These are phyloP conservation scores for Scenedesmus sp. DNA, from an alignment of 163 green algal species.

Conservation along the genomic window DNA sequence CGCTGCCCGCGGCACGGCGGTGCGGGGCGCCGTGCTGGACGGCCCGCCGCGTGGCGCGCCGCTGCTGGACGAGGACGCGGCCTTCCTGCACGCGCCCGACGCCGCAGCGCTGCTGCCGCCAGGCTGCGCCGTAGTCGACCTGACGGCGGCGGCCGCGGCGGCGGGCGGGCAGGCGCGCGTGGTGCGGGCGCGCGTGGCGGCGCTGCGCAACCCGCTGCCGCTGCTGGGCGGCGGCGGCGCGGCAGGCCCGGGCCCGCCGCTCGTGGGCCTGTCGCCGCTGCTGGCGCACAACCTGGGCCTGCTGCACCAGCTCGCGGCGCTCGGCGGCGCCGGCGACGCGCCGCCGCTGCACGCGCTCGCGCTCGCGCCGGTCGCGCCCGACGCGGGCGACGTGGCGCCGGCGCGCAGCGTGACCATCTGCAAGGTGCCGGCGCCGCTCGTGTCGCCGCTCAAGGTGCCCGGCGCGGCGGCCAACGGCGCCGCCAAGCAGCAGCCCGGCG, in stretches of 20 bases:
- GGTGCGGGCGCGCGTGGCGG: not conserved
- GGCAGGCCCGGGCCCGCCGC: not conserved
- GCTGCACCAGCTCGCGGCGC: conserved; percentile 21
- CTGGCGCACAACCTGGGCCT: conserved; percentile 42
- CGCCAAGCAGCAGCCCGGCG: conserved; percentile 12
- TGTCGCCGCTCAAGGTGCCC: not conserved
- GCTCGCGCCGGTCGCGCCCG: conserved; percentile 5
- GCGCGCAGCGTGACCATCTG: conserved; percentile 33
- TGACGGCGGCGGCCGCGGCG: too few species aligned
- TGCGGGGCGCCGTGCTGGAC: too few species aligned
- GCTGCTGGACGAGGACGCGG: too few species aligned
- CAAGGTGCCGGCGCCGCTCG: conserved; percentile 24
- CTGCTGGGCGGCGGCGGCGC: not conserved
- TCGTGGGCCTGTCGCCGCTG: conserved; percentile 20
- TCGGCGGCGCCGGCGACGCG: not conserved
- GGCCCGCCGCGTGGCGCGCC: too few species aligned
- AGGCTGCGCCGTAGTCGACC: conserved; percentile 7
- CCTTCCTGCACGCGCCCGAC: too few species aligned
- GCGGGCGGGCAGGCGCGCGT: too few species aligned
- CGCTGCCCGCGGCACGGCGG: too few species aligned
- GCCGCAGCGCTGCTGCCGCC: too few species aligned
- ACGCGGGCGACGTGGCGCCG: not conserved
- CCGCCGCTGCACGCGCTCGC: not conserved
- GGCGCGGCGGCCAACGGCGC: not conserved
- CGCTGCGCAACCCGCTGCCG: conserved; percentile 1